A percentile compares a stretch with the other conserved stretches of the same genome.
Conservation (phyloP, 441 rosid genomes). For the Euphorbia schlechtendalii region DNA sequence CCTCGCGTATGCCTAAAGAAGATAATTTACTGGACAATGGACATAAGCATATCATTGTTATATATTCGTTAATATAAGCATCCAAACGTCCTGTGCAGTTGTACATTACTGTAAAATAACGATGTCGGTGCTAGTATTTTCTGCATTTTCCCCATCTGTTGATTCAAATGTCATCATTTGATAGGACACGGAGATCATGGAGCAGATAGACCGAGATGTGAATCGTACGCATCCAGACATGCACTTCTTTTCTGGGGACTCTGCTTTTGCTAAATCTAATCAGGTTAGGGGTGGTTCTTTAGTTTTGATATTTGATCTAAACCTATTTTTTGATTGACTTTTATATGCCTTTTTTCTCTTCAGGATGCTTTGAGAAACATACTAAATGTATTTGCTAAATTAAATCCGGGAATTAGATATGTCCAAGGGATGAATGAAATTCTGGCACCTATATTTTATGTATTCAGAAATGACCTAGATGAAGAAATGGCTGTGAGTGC, state of each 20-base stretch:
- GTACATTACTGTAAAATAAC: not conserved
- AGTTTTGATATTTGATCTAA: constrained; percentile 10
- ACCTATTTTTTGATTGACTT: constrained; percentile 20
- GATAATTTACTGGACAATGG: not conserved
- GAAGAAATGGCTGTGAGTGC: too few species aligned
- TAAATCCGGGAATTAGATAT: constrained; percentile 96
- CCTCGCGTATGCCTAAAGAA: not conserved
- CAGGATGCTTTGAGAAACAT: constrained; percentile 88
- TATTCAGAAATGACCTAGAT: constrained; percentile 80
- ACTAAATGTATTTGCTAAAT: constrained; percentile 76
- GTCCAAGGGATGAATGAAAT: constrained; percentile 99
- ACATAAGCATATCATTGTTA: not conserved
- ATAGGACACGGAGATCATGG: constrained; percentile 84
- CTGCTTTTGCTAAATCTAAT: constrained; percentile 63
- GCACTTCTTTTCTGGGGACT: constrained; percentile 84
- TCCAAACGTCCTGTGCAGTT: constrained; percentile 5
- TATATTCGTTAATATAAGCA: constrained; percentile 1
- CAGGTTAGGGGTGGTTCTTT: constrained; percentile 45
- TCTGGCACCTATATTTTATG: constrained; percentile 79
- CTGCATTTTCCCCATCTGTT: constrained; percentile 4
- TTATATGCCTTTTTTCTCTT: constrained; percentile 19
- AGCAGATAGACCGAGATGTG: constrained; percentile 94
- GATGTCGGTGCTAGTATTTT: not conserved
- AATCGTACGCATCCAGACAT: constrained; percentile 96
- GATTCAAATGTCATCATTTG: constrained; percentile 16